Conservation (phyloP, 495 filamentous ascomycete genomes). For the Copromyces sp. region DNA sequence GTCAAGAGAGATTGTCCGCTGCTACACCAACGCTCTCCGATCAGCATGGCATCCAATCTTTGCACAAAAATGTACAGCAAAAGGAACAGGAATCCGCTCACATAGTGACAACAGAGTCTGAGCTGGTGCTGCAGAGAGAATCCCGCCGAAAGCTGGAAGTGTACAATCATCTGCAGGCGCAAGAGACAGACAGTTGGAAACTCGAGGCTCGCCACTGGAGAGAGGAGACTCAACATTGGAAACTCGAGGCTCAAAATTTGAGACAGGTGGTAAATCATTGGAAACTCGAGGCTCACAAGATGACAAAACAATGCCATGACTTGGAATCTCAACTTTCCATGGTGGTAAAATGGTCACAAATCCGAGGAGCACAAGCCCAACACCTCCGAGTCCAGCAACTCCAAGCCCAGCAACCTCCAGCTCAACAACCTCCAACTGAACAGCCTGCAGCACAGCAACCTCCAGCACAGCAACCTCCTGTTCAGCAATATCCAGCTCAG, state of each 20-base stretch:
- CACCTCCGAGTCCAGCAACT: neutral
- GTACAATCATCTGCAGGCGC: neutral
- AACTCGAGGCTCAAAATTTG: too few species aligned
- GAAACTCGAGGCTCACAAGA: neutral
- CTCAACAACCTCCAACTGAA: too few species aligned
- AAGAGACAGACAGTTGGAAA: neutral
- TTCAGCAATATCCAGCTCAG: too few species aligned
- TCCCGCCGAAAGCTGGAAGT: neutral
- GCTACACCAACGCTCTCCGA: neutral
- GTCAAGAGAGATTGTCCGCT: neutral
- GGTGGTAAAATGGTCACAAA: neutral
- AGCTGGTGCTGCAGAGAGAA: neutral
- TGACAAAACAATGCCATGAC: neutral
- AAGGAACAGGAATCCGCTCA: neutral
- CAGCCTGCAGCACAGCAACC: too few species aligned
- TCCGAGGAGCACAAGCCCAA: neutral
- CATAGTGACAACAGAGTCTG: neutral
- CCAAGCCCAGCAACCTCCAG: neutral
- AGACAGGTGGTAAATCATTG: neutral
- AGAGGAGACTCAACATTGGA: too few species aligned
- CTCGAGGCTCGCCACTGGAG: too few species aligned
- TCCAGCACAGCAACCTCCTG: too few species aligned
- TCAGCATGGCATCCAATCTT: neutral
- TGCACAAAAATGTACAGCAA: neutral
- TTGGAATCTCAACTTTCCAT: neutral